These are phyloP conservation scores for Fusarium sp. DNA, from an alignment of 2,329 filamentous ascomycete genomes.

Conservation along the genomic window DNA sequence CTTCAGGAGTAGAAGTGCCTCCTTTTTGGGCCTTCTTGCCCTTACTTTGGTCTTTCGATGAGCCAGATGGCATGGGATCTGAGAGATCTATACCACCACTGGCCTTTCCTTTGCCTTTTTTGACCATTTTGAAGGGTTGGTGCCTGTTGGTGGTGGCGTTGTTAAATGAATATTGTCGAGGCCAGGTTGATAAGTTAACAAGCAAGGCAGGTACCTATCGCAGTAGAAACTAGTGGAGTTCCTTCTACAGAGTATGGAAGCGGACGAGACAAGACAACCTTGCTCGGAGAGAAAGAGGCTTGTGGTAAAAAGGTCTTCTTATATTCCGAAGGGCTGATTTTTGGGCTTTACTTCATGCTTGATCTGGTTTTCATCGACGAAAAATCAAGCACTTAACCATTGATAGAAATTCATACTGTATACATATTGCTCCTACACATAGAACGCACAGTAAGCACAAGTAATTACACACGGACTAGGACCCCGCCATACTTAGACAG, in stretches of 20 bases:
- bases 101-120: constrained; percentile 65
- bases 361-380: background rate
- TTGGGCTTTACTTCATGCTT: background rate
- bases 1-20: constrained; percentile 46
- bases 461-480: background rate
- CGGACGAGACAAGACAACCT: background rate
- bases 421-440: background rate
- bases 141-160: constrained; percentile 10
- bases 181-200: background rate
- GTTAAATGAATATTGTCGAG: constrained; percentile 21
- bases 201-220: background rate
- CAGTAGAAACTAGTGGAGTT: constrained; percentile 32
- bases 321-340: background rate
- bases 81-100: constrained; percentile 37
- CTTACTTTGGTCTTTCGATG: constrained; percentile 58
- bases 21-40: constrained; percentile 55
- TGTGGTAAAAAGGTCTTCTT: background rate
- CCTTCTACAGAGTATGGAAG: constrained; percentile 2
- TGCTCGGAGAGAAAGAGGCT: background rate
- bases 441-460: background rate
- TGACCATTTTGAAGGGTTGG: constrained; percentile 55
- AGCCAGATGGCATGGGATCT: constrained; percentile 50
- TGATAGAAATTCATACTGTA: background rate
- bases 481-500: background rate
- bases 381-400: background rate